These are phyloP conservation scores for Trichothecium sympodiale DNA, from an alignment of 2,329 filamentous ascomycete species.

Conservation along the genomic window DNA sequence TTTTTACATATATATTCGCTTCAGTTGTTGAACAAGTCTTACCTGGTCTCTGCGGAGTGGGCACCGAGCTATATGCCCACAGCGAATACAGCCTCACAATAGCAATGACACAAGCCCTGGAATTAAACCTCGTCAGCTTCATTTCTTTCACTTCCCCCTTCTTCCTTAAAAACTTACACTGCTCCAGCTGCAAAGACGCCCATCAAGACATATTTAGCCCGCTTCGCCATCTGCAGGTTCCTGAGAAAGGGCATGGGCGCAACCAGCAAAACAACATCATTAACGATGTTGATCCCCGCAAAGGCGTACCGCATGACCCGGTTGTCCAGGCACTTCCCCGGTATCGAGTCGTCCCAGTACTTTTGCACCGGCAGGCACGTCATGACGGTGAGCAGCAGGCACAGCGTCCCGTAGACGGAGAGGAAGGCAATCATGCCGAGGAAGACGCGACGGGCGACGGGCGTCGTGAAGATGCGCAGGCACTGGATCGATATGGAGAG, in stretches of 20 bases:
- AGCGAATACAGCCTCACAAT: constrained; percentile 13
- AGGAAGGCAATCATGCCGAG: constrained; percentile 11
- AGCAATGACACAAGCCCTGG: constrained; percentile 12
- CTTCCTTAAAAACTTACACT: constrained; percentile 16
- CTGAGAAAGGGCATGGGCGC: constrained; percentile 19
- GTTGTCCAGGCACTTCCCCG: constrained; percentile 13
- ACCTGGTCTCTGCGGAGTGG: constrained; percentile 3
- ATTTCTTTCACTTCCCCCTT: too few species aligned
- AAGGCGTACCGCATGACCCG: constrained; percentile 13
- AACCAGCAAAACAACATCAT: constrained; percentile 17
- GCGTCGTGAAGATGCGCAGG: constrained; percentile 14
- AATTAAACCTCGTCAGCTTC: background rate
- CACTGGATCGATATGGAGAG: constrained; percentile 17
- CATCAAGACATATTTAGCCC: constrained; percentile 29
- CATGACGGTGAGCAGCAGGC: constrained; percentile 11
- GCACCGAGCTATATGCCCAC: constrained; percentile 7
- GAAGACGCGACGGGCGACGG: constrained; percentile 11
- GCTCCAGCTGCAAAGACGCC: constrained; percentile 23
- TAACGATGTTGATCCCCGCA: constrained; percentile 19
- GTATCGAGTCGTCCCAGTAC: constrained; percentile 14
- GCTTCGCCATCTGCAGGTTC: constrained; percentile 22
- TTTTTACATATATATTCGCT: too few species aligned
- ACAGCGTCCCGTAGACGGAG: constrained; percentile 11
- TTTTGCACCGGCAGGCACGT: constrained; percentile 15
- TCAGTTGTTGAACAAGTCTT: too few species aligned